These are phyloP conservation scores for Stephanodiscus triporus DNA, from an alignment of 108 stramenopile genomes.

Conservation along the genomic window DNA sequence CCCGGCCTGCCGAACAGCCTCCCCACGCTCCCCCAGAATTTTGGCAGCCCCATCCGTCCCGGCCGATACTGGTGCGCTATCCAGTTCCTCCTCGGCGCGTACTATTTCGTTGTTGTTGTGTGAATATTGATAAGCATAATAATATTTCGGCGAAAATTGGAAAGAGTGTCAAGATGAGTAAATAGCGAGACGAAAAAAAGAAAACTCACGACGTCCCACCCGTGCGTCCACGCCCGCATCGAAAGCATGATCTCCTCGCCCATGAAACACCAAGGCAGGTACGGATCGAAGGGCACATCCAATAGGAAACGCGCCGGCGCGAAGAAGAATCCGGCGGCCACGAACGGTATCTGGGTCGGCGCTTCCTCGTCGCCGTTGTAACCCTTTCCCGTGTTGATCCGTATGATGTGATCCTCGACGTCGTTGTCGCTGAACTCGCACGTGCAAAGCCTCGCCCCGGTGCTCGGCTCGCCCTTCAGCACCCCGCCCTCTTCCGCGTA, in stretches of 20 bases:
- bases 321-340: slow-evolving; percentile 97
- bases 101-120: too few relatives aligned
- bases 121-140: too few relatives aligned
- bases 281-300: slow-evolving; percentile 94
- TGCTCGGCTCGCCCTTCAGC: slow-evolving; percentile 12
- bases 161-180: too few relatives aligned
- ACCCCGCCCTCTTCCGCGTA: slow-evolving; percentile 21
- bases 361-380: slow-evolving; percentile 34
- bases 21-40: slow-evolving; percentile 95
- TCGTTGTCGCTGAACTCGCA: slow-evolving; percentile 60
- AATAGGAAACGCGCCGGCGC: slow-evolving; percentile 72
- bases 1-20: slow-evolving; percentile 68
- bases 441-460: slow-evolving; percentile 67
- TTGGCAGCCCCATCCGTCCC: slow-evolving; percentile 83
- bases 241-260: slow-evolving; percentile 94
- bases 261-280: slow-evolving; percentile 96
- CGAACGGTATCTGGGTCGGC: slow-evolving; percentile 56
- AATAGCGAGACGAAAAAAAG: too few relatives aligned
- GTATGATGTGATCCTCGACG: slow-evolving; percentile 84
- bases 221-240: slow-evolving; percentile 88
- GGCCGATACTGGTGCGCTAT: slow-evolving; percentile 94
- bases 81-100: slow-evolving; percentile 87
- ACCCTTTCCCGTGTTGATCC: slow-evolving; percentile 61
- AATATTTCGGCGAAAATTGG: too few relatives aligned
- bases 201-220: slow-evolving; percentile 97